Evolutionary conservation across 768 basidiomycete species (phyloP).

Genomic region (Mycena alexandri): DNA sequence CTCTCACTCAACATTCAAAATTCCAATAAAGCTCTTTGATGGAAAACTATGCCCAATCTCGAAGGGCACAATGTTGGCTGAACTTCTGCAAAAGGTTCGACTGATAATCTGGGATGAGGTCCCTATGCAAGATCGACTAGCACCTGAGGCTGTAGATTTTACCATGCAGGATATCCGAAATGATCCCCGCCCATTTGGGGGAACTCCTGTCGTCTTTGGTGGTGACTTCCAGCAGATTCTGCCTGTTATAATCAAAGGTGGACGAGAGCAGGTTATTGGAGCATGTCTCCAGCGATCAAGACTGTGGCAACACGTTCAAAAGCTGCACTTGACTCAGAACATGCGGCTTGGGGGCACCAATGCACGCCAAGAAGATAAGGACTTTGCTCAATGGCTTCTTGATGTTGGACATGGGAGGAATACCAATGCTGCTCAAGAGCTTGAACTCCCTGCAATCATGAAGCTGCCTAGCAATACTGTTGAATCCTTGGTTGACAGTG

Average conservation of each 20-base stretch:
- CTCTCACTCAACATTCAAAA: conserved; percentile 60
- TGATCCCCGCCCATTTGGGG: conserved; percentile 48
- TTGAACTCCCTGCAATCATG: conserved; percentile 17
- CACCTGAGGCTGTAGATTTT: conserved; percentile 50
- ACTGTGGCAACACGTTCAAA: conserved; percentile 11
- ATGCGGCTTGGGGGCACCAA: background rate
- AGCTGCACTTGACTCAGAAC: background rate
- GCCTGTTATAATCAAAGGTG: conserved; percentile 27
- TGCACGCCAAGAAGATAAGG: conserved; percentile 4
- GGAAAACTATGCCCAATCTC: conserved; percentile 43
- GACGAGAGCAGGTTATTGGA: conserved; percentile 15
- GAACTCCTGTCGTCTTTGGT: conserved; percentile 47
- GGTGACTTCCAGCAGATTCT: conserved; percentile 21
- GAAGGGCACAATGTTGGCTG: conserved; percentile 41
- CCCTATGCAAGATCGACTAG: conserved; percentile 48
- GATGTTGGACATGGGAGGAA: conserved; percentile 25
- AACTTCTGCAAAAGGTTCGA: conserved; percentile 43
- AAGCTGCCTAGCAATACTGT: background rate
- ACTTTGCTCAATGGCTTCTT: conserved; percentile 30
- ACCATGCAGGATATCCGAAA: conserved; percentile 46
- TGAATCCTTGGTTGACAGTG: background rate
- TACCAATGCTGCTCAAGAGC: background rate
- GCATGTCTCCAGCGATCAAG: conserved; percentile 9
- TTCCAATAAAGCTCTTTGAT: conserved; percentile 48
- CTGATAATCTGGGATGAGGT: conserved; percentile 57